Evolutionary conservation across 306 rosid genomes (phyloP).

Genomic region (Dalbergia cochinchinensis): DNA sequence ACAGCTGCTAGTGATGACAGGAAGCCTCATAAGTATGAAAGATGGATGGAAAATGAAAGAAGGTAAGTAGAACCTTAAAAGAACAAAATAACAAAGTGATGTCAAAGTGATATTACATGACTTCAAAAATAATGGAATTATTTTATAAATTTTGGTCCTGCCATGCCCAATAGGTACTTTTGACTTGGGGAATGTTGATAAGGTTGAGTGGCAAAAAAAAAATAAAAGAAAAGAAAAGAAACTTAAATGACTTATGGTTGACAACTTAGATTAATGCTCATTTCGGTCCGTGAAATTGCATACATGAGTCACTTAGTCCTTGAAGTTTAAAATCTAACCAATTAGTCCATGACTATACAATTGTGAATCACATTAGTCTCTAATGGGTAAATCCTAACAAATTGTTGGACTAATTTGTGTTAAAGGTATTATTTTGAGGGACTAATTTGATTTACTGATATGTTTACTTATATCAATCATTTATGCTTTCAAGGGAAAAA

Average conservation of each 20-base stretch:
- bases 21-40: neutral
- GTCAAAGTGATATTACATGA: neutral
- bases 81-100: neutral
- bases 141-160: neutral
- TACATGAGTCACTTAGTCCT: no score
- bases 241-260: neutral
- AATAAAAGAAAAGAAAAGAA: neutral
- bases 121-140: neutral
- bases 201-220: neutral
- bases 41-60: neutral
- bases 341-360: no score
- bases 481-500: no score
- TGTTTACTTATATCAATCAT: no score
- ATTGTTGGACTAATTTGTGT: no score
- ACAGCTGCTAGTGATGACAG: neutral
- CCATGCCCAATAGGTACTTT: neutral
- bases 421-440: no score
- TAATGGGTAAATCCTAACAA: no score
- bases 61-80: neutral
- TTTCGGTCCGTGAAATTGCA: no score
- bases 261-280: neutral
- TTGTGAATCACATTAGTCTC: no score
- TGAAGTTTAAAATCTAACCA: no score
- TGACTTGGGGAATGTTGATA: neutral
- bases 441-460: no score